phyloP scores from a whole-genome alignment of 1,284 basidiomycete genomes.

The Ceratobasidium sp. region DNA sequence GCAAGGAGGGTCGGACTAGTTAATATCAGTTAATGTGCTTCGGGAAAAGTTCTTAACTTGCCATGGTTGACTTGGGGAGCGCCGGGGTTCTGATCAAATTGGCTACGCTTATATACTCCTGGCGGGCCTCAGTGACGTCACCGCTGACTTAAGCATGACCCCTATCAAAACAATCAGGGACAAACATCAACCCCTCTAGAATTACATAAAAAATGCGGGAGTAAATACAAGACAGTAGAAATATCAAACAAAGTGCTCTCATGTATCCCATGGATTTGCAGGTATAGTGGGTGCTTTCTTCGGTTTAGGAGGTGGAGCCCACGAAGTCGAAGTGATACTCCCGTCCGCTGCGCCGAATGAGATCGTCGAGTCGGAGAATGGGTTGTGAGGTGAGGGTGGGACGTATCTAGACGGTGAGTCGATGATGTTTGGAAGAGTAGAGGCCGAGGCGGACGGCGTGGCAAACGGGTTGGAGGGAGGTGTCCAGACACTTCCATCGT shows the following conservation, averaged over 20 bases:
- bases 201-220: constrained; percentile 3
- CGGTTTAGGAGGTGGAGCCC: constrained; percentile 36
- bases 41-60: neutral
- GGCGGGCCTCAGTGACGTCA: neutral
- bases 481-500: constrained; percentile 36
- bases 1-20: constrained; percentile 34
- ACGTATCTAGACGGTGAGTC: neutral
- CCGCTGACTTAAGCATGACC: neutral
- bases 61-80: constrained; percentile 9
- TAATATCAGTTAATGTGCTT: neutral
- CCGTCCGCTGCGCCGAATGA: constrained; percentile 46
- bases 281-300: constrained; percentile 33
- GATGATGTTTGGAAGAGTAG: neutral
- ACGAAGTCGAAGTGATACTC: constrained; percentile 27
- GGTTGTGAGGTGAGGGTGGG: constrained; percentile 18
- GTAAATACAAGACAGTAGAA: constrained; percentile 1
- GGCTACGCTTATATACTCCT: neutral
- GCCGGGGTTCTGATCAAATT: neutral
- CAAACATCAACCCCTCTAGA: constrained; percentile 4
- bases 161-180: neutral
- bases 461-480: constrained; percentile 30
- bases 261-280: constrained; percentile 45
- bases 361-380: constrained; percentile 26
- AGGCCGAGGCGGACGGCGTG: constrained; percentile 23
- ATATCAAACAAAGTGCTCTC: neutral